phyloP scores from a whole-genome alignment of 139 green algal genomes.

The Chlorella sp. region DNA sequence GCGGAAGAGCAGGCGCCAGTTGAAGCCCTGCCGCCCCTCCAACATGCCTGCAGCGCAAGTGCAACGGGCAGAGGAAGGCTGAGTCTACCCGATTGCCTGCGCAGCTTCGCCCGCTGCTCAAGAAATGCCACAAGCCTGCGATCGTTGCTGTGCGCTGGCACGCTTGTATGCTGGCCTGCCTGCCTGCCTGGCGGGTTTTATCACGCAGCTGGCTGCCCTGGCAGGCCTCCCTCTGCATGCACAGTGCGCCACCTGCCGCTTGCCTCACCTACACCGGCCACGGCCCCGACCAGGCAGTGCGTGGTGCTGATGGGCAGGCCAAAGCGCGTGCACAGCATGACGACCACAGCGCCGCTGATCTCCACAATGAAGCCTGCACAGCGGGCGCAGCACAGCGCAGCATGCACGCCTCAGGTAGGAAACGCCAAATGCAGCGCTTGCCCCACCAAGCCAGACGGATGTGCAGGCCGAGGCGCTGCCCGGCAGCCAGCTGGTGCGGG shows the following conservation, averaged over 20 bases:
- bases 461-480: too few species aligned
- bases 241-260: neutral
- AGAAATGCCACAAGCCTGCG: neutral
- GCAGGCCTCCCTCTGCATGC: neutral
- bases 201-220: neutral
- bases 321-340: conserved; percentile 63
- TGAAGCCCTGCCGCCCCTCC: conserved; percentile 23
- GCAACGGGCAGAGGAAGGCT: too few species aligned
- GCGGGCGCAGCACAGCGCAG: neutral
- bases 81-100: too few species aligned
- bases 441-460: neutral
- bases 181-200: neutral
- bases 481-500: neutral
- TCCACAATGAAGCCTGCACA: conserved; percentile 44
- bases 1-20: conserved; percentile 23
- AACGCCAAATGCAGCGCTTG: neutral
- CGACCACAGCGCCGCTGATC: conserved; percentile 61
- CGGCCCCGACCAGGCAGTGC: conserved; percentile 48
- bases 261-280: conserved; percentile 14
- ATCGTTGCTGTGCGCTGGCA: too few species aligned
- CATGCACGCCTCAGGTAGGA: too few species aligned
- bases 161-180: neutral
- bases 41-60: conserved; percentile 6
- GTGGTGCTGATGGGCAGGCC: conserved; percentile 83
- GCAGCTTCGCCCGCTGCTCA: too few species aligned